Percentiles rank a stretch among this genome's conserved stretches.
Evolutionary conservation across 2,329 filamentous ascomycete genomes (phyloP).

Genomic region (Trichoderma endophyticum): DNA sequence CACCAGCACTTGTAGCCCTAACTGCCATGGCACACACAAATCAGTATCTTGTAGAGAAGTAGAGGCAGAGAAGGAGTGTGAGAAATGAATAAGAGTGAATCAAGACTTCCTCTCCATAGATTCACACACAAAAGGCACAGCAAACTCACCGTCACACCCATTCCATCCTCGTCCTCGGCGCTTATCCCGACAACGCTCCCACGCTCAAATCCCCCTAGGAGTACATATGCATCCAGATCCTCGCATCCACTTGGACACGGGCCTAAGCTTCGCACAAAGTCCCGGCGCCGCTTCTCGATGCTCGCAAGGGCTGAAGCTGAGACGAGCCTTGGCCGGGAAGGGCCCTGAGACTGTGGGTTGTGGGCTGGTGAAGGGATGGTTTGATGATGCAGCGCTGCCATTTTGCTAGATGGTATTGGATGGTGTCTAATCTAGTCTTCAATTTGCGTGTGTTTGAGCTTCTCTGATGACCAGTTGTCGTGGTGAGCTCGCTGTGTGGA

Average conservation of each 20-base stretch:
- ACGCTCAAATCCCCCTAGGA: conserved; percentile 47
- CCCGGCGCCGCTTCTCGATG: conserved; percentile 37
- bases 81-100: neutral
- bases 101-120: neutral
- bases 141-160: conserved; percentile 45
- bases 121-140: neutral
- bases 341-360: neutral
- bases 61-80: neutral
- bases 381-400: neutral
- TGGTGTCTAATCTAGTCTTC: neutral
- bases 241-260: conserved; percentile 42
- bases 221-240: conserved; percentile 47
- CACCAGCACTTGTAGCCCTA: conserved; percentile 50
- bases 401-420: neutral
- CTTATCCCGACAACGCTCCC: conserved; percentile 54
- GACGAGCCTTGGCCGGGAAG: conserved; percentile 40
- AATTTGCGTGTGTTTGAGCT: neutral
- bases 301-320: conserved; percentile 43
- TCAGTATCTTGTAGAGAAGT: neutral
- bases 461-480: neutral
- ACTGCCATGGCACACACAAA: conserved; percentile 29
- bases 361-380: neutral
- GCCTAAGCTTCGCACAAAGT: conserved; percentile 31
- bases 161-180: conserved; percentile 46
- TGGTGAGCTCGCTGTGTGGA: neutral